Evolutionary conservation across 2,329 filamentous ascomycete species (phyloP), one percentile per base, ranked within the genome.

Genomic region (Amauroascus verrucosus): DNA sequence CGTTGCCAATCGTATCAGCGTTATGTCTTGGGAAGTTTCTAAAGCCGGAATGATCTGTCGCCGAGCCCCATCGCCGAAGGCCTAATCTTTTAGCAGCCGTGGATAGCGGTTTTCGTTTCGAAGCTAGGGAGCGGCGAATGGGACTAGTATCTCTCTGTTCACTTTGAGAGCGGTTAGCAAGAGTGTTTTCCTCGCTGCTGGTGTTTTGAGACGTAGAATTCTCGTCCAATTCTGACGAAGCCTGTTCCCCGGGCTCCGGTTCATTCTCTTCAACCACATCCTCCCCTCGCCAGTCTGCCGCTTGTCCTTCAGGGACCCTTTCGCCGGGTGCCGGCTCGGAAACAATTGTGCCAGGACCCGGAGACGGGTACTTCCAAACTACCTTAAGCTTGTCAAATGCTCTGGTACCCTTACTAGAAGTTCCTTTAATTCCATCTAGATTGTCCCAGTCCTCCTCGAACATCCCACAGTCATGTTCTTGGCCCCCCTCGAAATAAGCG

Each of bases 361-460:
- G 56, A 6, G 61, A 56, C 1, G 64, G 61, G 56, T 74, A 75
- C 57, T 82, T 81, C 93, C 93, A 98, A 0, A 95, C 84, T 0
- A 97, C 86, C 9, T 87, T 83, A 22, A 97, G 74, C 38, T 80
- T 80, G 64, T 98, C 91, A 7, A 95, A 81, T 0, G 87, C 88
- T 41, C 84, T 77, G 0, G 85, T 85, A 0, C 93, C 93, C 66
- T 95, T 95, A 30, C 83, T 79, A 20, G 77, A 82, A 3, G 85
- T 90, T 0, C 93, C 93, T 67, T 96, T 96, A 68, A 98, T 90
- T 2, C 93, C 93, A 61, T 98, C 93, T 81, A 98, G 86, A 18
- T 77, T 77, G 16, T 86, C 82, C 82, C 83, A 88, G n/a, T 80
- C 77, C 24, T 82, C 81, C 57, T 83, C 80, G 64, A 86, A 87